Evolutionary conservation across 1,284 basidiomycete genomes (phyloP), one percentile per base, ranked within the genome.

Genomic region (Trichosporon coremiiforme): DNA sequence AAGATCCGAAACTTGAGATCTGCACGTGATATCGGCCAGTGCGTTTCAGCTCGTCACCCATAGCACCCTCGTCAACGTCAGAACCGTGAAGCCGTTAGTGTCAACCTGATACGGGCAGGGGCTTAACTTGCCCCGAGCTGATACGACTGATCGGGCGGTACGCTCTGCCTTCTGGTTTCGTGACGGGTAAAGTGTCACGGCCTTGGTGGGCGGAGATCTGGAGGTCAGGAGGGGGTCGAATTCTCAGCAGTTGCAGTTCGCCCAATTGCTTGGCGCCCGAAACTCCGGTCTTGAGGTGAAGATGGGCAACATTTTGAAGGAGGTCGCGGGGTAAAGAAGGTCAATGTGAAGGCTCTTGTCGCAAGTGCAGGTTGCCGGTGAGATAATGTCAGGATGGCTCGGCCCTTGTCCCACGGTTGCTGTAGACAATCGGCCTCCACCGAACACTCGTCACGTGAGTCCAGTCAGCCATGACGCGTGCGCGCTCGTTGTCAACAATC

Each of bases 381-480:
- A 25, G 25, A 25, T 25, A 25, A 25, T 25, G 25, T 25, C 25
- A 25, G 25, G 25, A 25, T 25, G 25, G 25, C 47, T 50, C 33
- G 33, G 47, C n/a, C n/a, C 5, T 10, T 53, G 10, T 53, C 50
- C 20, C 50, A 53, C 50, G 50, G 10, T 53, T 8, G 50, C 5
- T 22, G 20, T 7, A 20, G 50, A 12, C 29, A 25, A 25, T 29
- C 25, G 53, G 57, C 29, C 57, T 62, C 57, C 57, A 62, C 57
- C 57, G 20, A 53, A 9, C 8, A 38, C 12, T 13, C 3, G 57
- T 62, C 57, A 62, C 57, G 57, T 62, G 57, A 33, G 31, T 62
- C 57, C 57, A 62, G 57, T 62, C 57, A 62, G 29, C 29, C 57
- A 62, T 62, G 57, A 62, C 57, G 57, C 57, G 29, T 5, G 3